Conservation (phyloP, 2,329 filamentous ascomycete species). For the Podosphaera leucotricha region DNA sequence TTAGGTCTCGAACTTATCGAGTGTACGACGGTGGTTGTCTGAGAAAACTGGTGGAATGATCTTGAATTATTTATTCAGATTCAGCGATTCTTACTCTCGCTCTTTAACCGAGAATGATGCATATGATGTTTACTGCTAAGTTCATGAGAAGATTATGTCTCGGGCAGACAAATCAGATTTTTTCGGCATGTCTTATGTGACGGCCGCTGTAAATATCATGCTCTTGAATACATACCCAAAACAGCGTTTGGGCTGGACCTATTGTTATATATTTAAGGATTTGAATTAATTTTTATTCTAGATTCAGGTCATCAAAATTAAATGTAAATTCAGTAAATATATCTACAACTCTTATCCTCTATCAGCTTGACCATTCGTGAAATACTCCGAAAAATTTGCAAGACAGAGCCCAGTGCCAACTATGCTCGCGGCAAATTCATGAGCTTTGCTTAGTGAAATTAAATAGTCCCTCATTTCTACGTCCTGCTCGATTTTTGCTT, state of each 20-base stretch:
- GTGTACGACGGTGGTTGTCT: background rate
- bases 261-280: background rate
- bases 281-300: background rate
- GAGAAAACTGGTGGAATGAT: background rate
- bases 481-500: too few relatives aligned
- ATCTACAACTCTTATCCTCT: too few relatives aligned
- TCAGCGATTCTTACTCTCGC: too few relatives aligned
- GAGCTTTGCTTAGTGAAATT: too few relatives aligned
- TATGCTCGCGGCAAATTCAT: too few relatives aligned
- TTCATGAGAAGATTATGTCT: background rate
- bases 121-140: background rate
- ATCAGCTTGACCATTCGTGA: too few relatives aligned
- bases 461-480: too few relatives aligned
- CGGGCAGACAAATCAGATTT: background rate
- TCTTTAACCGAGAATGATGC: background rate
- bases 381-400: too few relatives aligned
- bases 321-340: too few relatives aligned
- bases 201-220: background rate
- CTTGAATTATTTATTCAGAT: background rate
- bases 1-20: background rate
- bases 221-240: background rate
- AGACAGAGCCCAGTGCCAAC: too few relatives aligned
- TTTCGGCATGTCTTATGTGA: background rate
- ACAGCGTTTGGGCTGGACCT: background rate
- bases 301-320: too few relatives aligned